Conservation (phyloP, 768 basidiomycete genomes). For the Suillus cothurnatus region DNA sequence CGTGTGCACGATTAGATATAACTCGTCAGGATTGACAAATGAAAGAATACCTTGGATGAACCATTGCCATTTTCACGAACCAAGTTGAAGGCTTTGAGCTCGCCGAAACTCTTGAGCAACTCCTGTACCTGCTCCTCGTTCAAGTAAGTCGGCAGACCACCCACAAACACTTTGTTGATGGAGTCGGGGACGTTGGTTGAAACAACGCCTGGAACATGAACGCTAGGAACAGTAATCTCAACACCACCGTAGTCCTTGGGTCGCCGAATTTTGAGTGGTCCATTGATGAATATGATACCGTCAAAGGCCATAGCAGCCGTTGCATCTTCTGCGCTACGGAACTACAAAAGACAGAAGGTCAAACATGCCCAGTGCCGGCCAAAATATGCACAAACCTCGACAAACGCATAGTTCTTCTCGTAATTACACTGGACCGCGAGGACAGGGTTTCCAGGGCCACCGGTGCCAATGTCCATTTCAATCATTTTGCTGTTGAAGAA, state of each 20-base stretch:
- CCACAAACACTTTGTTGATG: conserved; percentile 97
- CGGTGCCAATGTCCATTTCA: conserved; percentile 87
- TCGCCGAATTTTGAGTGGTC: conserved; percentile 95
- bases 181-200: conserved; percentile 97
- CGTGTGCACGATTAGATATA: conserved; percentile 7
- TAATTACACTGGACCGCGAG: conserved; percentile 95
- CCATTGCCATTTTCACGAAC: conserved; percentile 93
- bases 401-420: conserved; percentile 98
- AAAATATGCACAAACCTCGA: conserved; percentile 65
- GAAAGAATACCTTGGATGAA: conserved; percentile 70
- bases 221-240: conserved; percentile 60
- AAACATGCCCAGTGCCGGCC: conserved; percentile 11
- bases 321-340: conserved; percentile 96
- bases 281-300: conserved; percentile 93
- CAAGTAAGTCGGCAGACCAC: conserved; percentile 92
- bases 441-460: conserved; percentile 85
- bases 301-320: conserved; percentile 98
- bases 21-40: neutral
- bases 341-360: conserved; percentile 51
- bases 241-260: conserved; percentile 95
- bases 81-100: conserved; percentile 96
- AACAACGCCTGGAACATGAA: conserved; percentile 94
- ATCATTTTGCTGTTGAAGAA: conserved; percentile 98
- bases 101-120: conserved; percentile 94
- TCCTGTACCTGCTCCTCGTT: conserved; percentile 99